Conservation (phyloP, 1,284 basidiomycete genomes). For the Naganishia albida region DNA sequence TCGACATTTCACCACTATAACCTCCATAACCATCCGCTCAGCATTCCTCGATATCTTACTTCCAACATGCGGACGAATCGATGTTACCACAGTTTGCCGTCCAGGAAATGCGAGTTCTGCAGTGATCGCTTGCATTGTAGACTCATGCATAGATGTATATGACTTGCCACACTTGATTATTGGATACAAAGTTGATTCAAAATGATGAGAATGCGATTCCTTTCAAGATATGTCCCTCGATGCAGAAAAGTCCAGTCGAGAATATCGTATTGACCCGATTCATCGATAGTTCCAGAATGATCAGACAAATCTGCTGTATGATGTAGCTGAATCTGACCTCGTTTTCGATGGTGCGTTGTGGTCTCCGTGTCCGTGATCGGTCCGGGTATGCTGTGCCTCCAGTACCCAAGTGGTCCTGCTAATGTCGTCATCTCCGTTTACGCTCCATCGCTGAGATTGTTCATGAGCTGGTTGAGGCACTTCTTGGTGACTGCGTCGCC, state of each 20-base stretch:
- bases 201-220: neutral
- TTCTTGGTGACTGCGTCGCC: slow-evolving; percentile 96
- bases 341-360: neutral
- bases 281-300: neutral
- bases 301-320: neutral
- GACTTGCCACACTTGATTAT: neutral
- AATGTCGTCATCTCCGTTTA: neutral
- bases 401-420: neutral
- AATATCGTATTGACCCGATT: neutral
- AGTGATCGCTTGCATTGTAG: too few species aligned
- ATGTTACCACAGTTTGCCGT: too few species aligned
- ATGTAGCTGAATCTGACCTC: neutral
- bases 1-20: too few species aligned
- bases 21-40: too few species aligned
- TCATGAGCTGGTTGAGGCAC: slow-evolving; percentile 90
- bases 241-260: neutral
- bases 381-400: neutral
- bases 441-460: slow-evolving; percentile 64
- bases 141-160: neutral
- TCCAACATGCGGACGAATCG: too few species aligned
- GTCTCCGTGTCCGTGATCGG: neutral
- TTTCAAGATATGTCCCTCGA: neutral
- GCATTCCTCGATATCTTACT: too few species aligned
- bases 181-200: neutral
- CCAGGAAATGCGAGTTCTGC: too few species aligned